phyloP scores from a whole-genome alignment of 495 filamentous ascomycete species.

The Melanomma pulvis-pyrius region DNA sequence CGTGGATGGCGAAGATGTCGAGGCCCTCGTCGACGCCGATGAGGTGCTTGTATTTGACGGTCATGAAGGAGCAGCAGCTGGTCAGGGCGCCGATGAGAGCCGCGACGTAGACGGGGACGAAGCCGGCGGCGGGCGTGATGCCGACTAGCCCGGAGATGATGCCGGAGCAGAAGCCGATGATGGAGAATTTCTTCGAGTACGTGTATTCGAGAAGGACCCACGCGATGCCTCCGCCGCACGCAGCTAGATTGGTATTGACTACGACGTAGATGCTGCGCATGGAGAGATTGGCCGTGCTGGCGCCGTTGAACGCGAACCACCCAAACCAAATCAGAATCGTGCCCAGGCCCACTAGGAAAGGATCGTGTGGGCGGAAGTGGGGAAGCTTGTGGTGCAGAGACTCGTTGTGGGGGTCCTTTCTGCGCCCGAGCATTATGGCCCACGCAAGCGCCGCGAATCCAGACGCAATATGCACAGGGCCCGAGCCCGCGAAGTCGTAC shows the following conservation, averaged over 20 bases:
- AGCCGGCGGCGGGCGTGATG: slow-evolving; percentile 35
- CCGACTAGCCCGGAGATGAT: slow-evolving; percentile 35
- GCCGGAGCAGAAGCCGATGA: slow-evolving; percentile 37
- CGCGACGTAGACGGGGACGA: slow-evolving; percentile 32
- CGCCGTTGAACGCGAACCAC: slow-evolving; percentile 46
- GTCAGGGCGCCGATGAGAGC: slow-evolving; percentile 34
- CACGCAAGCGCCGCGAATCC: slow-evolving; percentile 61
- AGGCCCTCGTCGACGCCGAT: slow-evolving; percentile 39
- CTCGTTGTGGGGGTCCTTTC: slow-evolving; percentile 17
- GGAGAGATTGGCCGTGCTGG: slow-evolving; percentile 31
- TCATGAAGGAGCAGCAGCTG: slow-evolving; percentile 15
- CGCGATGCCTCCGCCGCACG: slow-evolving; percentile 36
- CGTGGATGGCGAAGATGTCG: slow-evolving; percentile 41
- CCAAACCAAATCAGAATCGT: slow-evolving; percentile 62
- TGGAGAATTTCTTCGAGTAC: slow-evolving; percentile 31
- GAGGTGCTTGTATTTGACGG: slow-evolving; percentile 35
- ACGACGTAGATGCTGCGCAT: slow-evolving; percentile 36
- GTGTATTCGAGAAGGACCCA: slow-evolving; percentile 38
- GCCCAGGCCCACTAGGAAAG: slow-evolving; percentile 48
- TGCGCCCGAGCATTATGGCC: slow-evolving; percentile 29
- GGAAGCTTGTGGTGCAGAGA: slow-evolving; percentile 22
- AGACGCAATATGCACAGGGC: slow-evolving; percentile 90
- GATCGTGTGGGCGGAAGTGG: slow-evolving; percentile 36
- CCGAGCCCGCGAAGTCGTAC: slow-evolving; percentile 92
- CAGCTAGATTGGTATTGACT: slow-evolving; percentile 39